Evolutionary conservation across 208 protist species (phyloP), one percentile per base, ranked within the genome.

Genomic region (Polymyxa betae): DNA sequence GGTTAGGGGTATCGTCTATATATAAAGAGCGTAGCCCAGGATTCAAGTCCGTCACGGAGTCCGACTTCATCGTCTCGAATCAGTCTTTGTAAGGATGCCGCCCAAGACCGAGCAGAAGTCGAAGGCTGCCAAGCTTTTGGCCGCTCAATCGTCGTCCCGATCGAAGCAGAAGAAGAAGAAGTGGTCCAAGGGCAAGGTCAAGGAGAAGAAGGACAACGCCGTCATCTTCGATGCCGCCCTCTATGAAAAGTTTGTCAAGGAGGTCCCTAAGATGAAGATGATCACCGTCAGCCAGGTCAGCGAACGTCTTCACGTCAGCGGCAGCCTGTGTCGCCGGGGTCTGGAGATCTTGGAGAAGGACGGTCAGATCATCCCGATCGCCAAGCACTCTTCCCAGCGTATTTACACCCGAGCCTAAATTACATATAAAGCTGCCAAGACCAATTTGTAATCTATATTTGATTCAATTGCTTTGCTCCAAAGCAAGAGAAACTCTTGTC

Each of bases 151-250:
- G 16, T 82, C 72, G 5, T 82, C 72, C 35, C 72, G 72, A 35
- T 82, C 72, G 16, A 82, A 89, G 54, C 54, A 90, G 38, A 45
- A 90, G 41, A 72, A 91, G 88, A 89, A 94, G 93, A 96, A 96
- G 92, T 96, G 95, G 95, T 94, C 92, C 20, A 96, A 96, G 92
- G 94, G 94, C 66, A 96, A 96, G 92, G 91, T 93, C 24, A 94
- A 92, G 87, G 95, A 96, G 77, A 96, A 96, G 93, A 92, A 95
- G 44, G 90, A 95, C 89, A 96, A 96, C 93, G 60, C 91, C 0
- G 93, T 96, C 44, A 91, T 96, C 77, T 95, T 96, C 92, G 93
- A 96, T 88, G 94, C 96, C 92, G 92, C 64, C 72, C 92, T 92
- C 16, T 94, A 95, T 77, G 93, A 95, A 29, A 94, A 95, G 91